Evolutionary conservation across 495 filamentous ascomycete genomes (phyloP).

Genomic region (Cetradonia linearis): DNA sequence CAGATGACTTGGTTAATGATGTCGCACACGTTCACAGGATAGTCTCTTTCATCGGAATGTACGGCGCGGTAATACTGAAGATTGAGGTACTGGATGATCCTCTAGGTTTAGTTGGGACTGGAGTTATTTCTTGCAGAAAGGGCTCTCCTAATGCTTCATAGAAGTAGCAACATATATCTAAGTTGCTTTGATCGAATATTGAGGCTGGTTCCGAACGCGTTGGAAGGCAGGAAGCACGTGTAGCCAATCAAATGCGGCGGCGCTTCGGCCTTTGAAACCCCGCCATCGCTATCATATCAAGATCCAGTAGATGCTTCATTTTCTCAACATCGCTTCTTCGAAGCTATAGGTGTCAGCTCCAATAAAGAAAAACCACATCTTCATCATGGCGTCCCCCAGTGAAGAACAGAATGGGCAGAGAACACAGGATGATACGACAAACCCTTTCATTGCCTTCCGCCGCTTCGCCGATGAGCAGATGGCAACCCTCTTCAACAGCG

Average conservation of each 20-base stretch:
- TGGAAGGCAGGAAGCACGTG: neutral
- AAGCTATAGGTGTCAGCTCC: neutral
- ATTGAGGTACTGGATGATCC: conserved; percentile 1
- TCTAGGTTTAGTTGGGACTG: neutral
- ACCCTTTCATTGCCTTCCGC: conserved; percentile 51
- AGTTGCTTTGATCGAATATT: neutral
- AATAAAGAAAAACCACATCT: neutral
- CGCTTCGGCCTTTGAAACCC: conserved; percentile 7
- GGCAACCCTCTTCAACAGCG: conserved; percentile 42
- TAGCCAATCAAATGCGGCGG: neutral
- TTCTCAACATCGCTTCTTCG: neutral
- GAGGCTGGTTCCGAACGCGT: neutral
- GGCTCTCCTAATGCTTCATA: neutral
- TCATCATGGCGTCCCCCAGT: conserved; percentile 17
- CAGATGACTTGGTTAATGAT: conserved; percentile 10
- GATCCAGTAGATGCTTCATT: neutral
- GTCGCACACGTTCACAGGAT: conserved; percentile 9
- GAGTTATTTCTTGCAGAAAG: neutral
- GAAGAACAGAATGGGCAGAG: conserved; percentile 5
- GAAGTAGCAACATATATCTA: neutral
- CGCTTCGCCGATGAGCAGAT: conserved; percentile 51
- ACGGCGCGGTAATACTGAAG: neutral
- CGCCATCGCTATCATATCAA: neutral
- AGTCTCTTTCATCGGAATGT: neutral
- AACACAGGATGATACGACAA: conserved; percentile 30